A percentile compares a stretch with the other conserved stretches of the same genome.
These are phyloP conservation scores for Pseudognaphalium luteoalbum DNA, from an alignment of 129 eudicot genomes.

Conservation along the genomic window DNA sequence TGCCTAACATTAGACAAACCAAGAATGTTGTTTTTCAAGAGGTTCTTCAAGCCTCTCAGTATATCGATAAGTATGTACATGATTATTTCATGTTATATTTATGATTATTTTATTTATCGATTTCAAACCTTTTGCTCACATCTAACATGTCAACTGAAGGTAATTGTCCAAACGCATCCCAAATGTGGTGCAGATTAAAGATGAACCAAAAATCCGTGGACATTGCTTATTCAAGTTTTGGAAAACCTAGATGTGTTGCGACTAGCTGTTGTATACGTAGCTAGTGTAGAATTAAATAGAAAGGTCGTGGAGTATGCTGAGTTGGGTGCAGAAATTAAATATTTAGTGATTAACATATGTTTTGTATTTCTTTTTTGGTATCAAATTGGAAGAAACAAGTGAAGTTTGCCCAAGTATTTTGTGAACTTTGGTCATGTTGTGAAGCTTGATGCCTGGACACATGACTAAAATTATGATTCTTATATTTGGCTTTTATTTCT, in stretches of 20 bases:
- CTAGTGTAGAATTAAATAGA: too few relatives aligned
- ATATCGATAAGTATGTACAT: not conserved
- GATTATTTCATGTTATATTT: not conserved
- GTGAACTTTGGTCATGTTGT: too few relatives aligned
- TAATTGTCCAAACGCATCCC: not conserved
- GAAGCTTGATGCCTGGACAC: too few relatives aligned
- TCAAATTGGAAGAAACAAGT: too few relatives aligned
- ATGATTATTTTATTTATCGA: not conserved
- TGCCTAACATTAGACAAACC: not conserved
- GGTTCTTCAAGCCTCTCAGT: not conserved
- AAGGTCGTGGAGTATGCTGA: too few relatives aligned
- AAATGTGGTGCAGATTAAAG: not conserved
- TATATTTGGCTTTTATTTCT: too few relatives aligned
- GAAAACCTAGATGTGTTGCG: not conserved
- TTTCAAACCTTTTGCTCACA: not conserved
- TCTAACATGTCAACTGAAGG: not conserved
- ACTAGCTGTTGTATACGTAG: not conserved
- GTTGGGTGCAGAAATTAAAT: too few relatives aligned
- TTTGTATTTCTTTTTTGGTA: too few relatives aligned
- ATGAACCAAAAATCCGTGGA: not conserved
- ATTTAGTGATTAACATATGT: too few relatives aligned
- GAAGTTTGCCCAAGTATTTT: too few relatives aligned
- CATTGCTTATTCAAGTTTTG: not conserved
- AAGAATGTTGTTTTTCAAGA: not conserved
- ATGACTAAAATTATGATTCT: too few relatives aligned